Conservation (phyloP, 2,329 filamentous ascomycete species). For the Pseudogymnoascus sp. region DNA sequence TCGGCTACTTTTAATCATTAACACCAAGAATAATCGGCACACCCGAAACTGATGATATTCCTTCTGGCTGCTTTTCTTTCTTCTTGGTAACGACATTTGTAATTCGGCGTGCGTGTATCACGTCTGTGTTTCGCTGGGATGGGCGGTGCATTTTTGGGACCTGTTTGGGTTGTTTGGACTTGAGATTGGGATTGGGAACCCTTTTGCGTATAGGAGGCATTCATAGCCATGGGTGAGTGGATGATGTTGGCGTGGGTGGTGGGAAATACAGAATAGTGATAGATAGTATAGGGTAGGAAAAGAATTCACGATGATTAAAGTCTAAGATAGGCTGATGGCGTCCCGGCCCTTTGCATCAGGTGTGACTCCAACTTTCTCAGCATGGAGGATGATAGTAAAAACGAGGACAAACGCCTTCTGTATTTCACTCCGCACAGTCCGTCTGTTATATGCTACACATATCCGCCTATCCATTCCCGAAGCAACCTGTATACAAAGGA, state of each 20-base stretch:
- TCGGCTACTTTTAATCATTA: not conserved
- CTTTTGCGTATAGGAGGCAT: not conserved
- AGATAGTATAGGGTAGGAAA: not conserved
- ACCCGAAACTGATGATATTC: not conserved
- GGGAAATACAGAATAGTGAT: not conserved
- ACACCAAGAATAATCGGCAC: not conserved
- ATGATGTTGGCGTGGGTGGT: not conserved
- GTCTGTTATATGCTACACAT: not conserved
- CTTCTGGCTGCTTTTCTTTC: not conserved
- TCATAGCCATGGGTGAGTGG: not conserved
- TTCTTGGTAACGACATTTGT: not conserved
- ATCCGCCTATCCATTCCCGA: not conserved
- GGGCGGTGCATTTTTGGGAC: slow-evolving; percentile 1
- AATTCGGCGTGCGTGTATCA: slow-evolving; percentile 1
- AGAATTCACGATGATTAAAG: not conserved
- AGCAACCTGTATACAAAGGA: not conserved
- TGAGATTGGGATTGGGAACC: not conserved
- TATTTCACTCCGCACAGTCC: not conserved
- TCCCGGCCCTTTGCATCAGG: not conserved
- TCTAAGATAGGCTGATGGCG: no score
- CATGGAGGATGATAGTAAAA: not conserved
- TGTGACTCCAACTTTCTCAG: not conserved
- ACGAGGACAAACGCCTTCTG: not conserved
- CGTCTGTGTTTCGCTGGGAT: not conserved
- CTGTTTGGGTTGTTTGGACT: not conserved